Percentiles rank a stretch among this genome's conserved stretches.
These are phyloP conservation scores for Carpinus fangiana DNA, from an alignment of 306 rosid species.

Conservation along the genomic window DNA sequence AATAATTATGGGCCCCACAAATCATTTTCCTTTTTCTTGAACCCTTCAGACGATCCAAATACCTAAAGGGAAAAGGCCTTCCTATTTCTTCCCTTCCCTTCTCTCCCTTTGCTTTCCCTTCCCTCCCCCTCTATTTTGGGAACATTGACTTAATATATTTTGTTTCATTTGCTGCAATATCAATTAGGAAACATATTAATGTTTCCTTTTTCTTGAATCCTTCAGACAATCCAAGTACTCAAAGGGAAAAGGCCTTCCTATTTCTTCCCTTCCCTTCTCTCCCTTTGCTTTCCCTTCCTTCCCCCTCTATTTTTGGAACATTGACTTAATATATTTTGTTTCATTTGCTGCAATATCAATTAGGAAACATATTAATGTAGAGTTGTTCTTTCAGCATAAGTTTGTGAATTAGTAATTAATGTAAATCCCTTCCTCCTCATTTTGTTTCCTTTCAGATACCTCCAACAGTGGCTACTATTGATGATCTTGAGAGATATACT, in stretches of 20 bases:
- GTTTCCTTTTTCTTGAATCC: not conserved
- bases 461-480: slow-evolving; percentile 79
- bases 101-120: not conserved
- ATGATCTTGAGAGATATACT: slow-evolving; percentile 76
- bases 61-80: not conserved
- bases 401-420: not conserved
- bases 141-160: not conserved
- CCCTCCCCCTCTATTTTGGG: not conserved
- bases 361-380: not conserved
- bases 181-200: not conserved
- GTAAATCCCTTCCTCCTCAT: not conserved
- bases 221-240: not conserved
- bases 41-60: not conserved
- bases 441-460: slow-evolving; percentile 58
- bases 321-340: not conserved
- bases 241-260: not conserved
- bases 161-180: not conserved
- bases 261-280: not conserved
- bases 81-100: not conserved
- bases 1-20: not conserved
- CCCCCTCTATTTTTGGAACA: not conserved
- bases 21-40: not conserved
- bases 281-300: not conserved
- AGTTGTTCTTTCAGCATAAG: not conserved
- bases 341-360: not conserved